Evolutionary conservation across 1,284 basidiomycete species (phyloP).

Genomic region (Anthracocystis panici-leucophaei): DNA sequence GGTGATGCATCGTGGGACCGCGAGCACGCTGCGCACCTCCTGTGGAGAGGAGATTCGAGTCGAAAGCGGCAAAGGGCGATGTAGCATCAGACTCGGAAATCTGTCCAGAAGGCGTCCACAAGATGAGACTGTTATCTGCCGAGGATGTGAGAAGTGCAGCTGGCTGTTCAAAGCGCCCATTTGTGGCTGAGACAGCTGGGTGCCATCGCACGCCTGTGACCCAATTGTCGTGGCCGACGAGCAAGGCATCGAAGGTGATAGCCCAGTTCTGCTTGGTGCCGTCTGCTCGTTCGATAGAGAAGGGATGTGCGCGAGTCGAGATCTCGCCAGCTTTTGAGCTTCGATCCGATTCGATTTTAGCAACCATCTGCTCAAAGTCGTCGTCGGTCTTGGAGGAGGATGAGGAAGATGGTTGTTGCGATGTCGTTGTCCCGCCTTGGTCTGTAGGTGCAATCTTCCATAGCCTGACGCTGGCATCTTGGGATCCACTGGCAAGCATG

Average conservation of each 20-base stretch:
- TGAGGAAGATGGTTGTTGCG: not conserved
- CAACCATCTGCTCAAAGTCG: conserved; percentile 62
- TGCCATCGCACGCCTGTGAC: conserved; percentile 65
- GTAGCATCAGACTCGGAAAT: not conserved
- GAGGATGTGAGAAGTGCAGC: conserved; percentile 66
- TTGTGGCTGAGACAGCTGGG: conserved; percentile 17
- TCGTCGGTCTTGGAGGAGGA: conserved; percentile 32
- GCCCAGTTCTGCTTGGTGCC: conserved; percentile 41
- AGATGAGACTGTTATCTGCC: conserved; percentile 66
- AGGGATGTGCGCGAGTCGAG: conserved; percentile 47
- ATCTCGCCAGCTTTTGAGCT: conserved; percentile 48
- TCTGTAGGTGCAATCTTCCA: conserved; percentile 54
- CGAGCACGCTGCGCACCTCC: conserved; percentile 31
- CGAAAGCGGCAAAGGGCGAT: conserved; percentile 64
- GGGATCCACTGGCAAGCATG: conserved; percentile 62
- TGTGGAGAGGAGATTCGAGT: conserved; percentile 72
- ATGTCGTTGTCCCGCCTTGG: not conserved
- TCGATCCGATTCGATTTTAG: conserved; percentile 57
- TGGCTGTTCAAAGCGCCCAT: conserved; percentile 29
- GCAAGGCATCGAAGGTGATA: conserved; percentile 64
- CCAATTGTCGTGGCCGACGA: conserved; percentile 67
- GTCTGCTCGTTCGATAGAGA: conserved; percentile 13
- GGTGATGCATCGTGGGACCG: conserved; percentile 60
- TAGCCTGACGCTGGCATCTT: conserved; percentile 64
- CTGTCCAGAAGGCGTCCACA: conserved; percentile 61